phyloP scores from a whole-genome alignment of 306 rosid species.

The Trifolium repens region DNA sequence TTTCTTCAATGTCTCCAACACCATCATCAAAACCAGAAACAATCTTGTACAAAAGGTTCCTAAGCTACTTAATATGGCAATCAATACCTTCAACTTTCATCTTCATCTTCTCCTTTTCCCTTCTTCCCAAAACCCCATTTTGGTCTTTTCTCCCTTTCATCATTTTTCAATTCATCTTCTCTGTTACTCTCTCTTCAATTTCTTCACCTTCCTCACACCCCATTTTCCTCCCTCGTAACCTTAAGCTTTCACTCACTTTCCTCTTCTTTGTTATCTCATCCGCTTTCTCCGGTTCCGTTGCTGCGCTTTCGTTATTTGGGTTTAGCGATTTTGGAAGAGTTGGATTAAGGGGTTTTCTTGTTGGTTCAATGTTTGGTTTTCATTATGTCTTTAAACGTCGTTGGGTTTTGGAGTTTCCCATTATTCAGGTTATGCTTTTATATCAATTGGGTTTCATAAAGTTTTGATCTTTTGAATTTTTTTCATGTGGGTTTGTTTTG shows the following conservation, averaged over 20 bases:
- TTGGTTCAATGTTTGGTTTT: conserved; percentile 70
- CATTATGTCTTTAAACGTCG: conserved; percentile 69
- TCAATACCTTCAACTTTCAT: conserved; percentile 75
- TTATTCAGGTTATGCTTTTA: conserved; percentile 67
- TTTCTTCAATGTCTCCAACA: no score
- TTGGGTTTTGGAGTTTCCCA: conserved; percentile 88
- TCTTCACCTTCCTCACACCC: conserved; percentile 56
- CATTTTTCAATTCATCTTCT: conserved; percentile 72
- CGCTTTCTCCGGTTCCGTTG: conserved; percentile 48
- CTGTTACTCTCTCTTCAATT: conserved; percentile 64
- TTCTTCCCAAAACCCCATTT: conserved; percentile 30
- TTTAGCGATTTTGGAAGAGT: conserved; percentile 46
- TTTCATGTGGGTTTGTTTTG: neutral
- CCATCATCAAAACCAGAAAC: conserved; percentile 43
- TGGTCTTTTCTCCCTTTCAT: conserved; percentile 50
- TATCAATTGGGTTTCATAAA: neutral
- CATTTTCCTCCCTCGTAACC: conserved; percentile 51
- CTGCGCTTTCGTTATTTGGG: conserved; percentile 61
- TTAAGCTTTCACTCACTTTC: conserved; percentile 52
- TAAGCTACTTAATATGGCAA: conserved; percentile 88
- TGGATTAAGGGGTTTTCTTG: conserved; percentile 62
- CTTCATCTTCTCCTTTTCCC: conserved; percentile 52
- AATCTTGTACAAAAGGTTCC: conserved; percentile 63
- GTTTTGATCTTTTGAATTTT: neutral
- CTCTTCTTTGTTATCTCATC: conserved; percentile 50